Evolutionary conservation across 1,139 yeast genomes (phyloP).

Genomic region (Hansenula lynferdii): DNA sequence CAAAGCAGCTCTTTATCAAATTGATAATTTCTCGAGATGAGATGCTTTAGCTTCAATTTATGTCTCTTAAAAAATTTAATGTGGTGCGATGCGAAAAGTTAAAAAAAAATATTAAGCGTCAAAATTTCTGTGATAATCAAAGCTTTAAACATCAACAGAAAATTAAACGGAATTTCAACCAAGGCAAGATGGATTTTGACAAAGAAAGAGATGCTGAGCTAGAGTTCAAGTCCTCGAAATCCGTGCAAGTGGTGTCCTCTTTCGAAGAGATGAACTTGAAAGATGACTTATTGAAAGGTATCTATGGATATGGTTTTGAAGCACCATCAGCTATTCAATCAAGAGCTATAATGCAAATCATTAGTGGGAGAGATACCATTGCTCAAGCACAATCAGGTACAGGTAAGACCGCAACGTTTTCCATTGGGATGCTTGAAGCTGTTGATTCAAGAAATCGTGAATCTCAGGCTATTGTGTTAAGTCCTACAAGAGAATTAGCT

Average conservation of each 20-base stretch:
- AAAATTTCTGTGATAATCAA: neutral
- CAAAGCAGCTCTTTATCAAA: neutral
- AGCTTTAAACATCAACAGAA: too few relatives aligned
- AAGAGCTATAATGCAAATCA: conserved; percentile 89
- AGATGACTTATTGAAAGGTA: conserved; percentile 64
- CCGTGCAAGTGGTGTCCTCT: conserved; percentile 56
- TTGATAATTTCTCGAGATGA: neutral
- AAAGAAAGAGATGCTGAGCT: conserved; percentile 52
- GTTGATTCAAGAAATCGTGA: conserved; percentile 65
- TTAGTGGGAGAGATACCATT: conserved; percentile 84
- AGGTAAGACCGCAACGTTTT: conserved; percentile 95
- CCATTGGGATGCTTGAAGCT: conserved; percentile 85
- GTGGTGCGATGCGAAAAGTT: too few relatives aligned
- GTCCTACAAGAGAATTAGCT: conserved; percentile 97
- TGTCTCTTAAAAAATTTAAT: neutral
- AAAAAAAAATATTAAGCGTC: neutral
- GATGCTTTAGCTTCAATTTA: too few relatives aligned
- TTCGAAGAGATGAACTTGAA: conserved; percentile 80
- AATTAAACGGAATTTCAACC: neutral
- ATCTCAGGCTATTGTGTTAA: conserved; percentile 77
- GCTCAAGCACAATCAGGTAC: conserved; percentile 99
- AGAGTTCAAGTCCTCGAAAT: conserved; percentile 57
- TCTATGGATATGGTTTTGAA: conserved; percentile 89
- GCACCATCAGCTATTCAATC: conserved; percentile 95
- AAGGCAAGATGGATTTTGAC: conserved; percentile 47